Conservation (phyloP, 208 protist species). For the Trypanosomatidae sp. region DNA sequence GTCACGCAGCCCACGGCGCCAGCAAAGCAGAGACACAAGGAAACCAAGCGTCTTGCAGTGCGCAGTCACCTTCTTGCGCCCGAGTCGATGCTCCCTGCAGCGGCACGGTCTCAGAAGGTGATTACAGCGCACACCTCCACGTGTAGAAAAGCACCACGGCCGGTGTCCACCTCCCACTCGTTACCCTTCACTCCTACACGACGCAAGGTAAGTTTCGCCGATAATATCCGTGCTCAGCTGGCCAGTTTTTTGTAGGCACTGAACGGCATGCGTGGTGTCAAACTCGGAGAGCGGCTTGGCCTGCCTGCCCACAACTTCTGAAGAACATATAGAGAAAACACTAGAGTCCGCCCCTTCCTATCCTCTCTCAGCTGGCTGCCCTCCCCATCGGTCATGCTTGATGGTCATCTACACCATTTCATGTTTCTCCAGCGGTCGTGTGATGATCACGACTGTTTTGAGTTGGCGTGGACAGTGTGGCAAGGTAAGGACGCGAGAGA, state of each 20-base stretch:
- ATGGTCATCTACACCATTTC: neutral
- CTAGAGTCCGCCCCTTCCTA: neutral
- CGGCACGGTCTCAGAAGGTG: conserved; percentile 16
- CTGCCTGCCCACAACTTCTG: neutral
- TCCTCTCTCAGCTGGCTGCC: neutral
- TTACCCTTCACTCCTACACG: conserved; percentile 6
- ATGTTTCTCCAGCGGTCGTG: neutral
- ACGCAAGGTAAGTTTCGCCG: conserved; percentile 14
- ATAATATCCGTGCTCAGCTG: conserved; percentile 25
- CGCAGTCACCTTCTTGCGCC: conserved; percentile 16
- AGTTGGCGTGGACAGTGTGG: neutral
- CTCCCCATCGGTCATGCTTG: neutral
- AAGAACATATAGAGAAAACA: conserved; percentile 8
- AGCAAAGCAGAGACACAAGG: neutral
- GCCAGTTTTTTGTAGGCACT: conserved; percentile 16
- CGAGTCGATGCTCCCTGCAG: conserved; percentile 15
- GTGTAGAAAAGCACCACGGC: conserved; percentile 1
- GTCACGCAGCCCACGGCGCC: neutral
- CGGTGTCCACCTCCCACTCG: neutral
- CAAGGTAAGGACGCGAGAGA: too few relatives aligned
- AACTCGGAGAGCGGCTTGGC: neutral
- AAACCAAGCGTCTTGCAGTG: neutral
- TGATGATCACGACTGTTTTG: neutral
- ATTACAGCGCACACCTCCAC: conserved; percentile 14
- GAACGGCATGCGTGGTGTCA: too few relatives aligned